A percentile compares a stretch with the other conserved stretches of the same genome.
phyloP scores from a whole-genome alignment of 305 asterid species.

The Striga hermonthica region DNA sequence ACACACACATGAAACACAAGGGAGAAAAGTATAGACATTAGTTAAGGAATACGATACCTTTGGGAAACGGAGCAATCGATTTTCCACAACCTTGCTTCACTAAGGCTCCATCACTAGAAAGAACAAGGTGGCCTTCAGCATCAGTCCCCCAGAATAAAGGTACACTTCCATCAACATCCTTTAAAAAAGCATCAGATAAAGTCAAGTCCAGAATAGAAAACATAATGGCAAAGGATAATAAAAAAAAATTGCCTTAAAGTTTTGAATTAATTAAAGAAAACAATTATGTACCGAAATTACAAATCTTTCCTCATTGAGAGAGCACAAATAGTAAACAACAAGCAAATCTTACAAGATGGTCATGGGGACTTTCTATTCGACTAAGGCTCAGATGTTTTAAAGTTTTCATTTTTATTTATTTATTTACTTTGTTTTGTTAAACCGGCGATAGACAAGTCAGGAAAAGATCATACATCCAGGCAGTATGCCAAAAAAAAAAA shows the following conservation, averaged over 20 bases:
- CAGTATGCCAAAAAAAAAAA: not conserved
- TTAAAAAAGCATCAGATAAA: slow-evolving; percentile 21
- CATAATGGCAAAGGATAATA: not conserved
- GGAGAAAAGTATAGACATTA: not conserved
- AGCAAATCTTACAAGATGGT: not conserved
- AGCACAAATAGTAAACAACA: not conserved
- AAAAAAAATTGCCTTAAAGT: not conserved
- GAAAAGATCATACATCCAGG: not conserved
- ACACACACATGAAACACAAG: slow-evolving; percentile 5
- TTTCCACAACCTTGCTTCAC: slow-evolving; percentile 83
- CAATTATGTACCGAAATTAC: too few relatives aligned
- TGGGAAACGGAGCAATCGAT: slow-evolving; percentile 82
- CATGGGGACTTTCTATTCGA: not conserved
- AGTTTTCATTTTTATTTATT: too few relatives aligned
- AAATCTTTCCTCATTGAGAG: too few relatives aligned
- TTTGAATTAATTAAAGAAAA: too few relatives aligned
- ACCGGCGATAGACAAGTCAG: not conserved
- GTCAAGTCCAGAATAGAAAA: not conserved
- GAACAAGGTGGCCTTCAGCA: slow-evolving; percentile 74
- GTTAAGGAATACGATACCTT: slow-evolving; percentile 45
- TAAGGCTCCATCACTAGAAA: slow-evolving; percentile 62
- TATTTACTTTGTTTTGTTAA: not conserved
- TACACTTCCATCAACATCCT: slow-evolving; percentile 80
- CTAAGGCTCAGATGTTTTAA: not conserved
- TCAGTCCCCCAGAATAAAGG: slow-evolving; percentile 90